Conservation (phyloP, 2,329 filamentous ascomycete genomes). For the Colletotrichum sp. region DNA sequence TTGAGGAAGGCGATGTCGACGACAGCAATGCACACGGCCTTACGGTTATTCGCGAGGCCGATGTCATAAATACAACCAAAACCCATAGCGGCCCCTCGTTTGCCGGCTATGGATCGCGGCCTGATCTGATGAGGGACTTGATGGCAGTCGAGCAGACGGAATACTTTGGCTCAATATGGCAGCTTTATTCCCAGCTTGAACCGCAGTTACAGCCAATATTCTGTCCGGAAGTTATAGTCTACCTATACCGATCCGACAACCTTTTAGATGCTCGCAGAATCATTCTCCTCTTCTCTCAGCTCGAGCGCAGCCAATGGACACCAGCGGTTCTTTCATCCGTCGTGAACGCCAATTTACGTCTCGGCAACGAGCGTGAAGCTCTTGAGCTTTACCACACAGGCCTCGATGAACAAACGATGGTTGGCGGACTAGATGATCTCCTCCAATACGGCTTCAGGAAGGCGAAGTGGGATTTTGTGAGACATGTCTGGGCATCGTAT, state of each 20-base stretch:
- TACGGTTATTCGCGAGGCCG: neutral
- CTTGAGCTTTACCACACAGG: slow-evolving; percentile 44
- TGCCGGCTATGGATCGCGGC: slow-evolving; percentile 3
- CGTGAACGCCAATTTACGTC: slow-evolving; percentile 45
- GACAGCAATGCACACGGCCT: neutral
- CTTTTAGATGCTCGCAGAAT: slow-evolving; percentile 50
- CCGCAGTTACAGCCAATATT: slow-evolving; percentile 31
- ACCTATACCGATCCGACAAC: slow-evolving; percentile 48
- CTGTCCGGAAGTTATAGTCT: slow-evolving; percentile 39
- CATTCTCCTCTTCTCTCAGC: slow-evolving; percentile 46
- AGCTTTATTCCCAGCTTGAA: slow-evolving; percentile 43
- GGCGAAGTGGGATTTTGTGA: slow-evolving; percentile 38
- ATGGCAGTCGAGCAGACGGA: slow-evolving; percentile 28
- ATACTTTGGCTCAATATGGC: slow-evolving; percentile 49
- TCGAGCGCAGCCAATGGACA: slow-evolving; percentile 43
- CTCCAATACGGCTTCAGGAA: slow-evolving; percentile 44
- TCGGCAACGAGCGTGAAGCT: slow-evolving; percentile 43
- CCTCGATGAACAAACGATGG: slow-evolving; percentile 35
- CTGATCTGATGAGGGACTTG: slow-evolving; percentile 25
- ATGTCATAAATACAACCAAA: neutral
- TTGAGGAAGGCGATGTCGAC: neutral
- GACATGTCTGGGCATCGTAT: slow-evolving; percentile 43
- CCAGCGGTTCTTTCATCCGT: slow-evolving; percentile 43
- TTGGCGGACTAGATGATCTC: slow-evolving; percentile 49
- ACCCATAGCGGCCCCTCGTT: slow-evolving; percentile 18